phyloP scores from a whole-genome alignment of 768 basidiomycete species.

The Pleurotus platypus region DNA sequence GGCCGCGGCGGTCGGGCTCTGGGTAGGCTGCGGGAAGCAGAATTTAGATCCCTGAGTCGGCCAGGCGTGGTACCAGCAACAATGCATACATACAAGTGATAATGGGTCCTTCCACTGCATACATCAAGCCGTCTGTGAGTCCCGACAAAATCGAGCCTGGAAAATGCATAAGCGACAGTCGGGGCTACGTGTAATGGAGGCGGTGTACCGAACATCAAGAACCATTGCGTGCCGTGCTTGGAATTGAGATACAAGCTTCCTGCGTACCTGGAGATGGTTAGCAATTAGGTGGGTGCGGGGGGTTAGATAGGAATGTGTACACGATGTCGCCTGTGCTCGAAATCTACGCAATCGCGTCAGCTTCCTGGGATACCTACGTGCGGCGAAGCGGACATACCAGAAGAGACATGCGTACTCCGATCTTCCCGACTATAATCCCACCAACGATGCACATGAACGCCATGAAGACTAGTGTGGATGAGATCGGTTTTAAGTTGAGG shows the following conservation, averaged over 20 bases:
- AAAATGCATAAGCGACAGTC: neutral
- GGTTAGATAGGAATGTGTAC: slow-evolving; percentile 10
- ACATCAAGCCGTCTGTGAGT: slow-evolving; percentile 27
- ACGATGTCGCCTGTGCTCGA: slow-evolving; percentile 28
- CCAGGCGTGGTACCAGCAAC: no score
- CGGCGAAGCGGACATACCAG: slow-evolving; percentile 11
- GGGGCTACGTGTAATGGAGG: neutral
- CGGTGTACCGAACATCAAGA: slow-evolving; percentile 25
- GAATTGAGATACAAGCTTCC: slow-evolving; percentile 30
- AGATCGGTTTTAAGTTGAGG: no score
- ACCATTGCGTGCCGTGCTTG: slow-evolving; percentile 31
- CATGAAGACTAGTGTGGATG: slow-evolving; percentile 22
- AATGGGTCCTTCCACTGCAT: slow-evolving; percentile 28
- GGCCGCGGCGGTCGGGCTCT: slow-evolving; percentile 27
- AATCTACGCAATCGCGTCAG: slow-evolving; percentile 14
- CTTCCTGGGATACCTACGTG: no score
- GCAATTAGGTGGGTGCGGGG: neutral
- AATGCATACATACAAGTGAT: slow-evolving; percentile 19
- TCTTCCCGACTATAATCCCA: slow-evolving; percentile 28
- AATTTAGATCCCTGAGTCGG: no score
- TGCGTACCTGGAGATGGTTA: slow-evolving; percentile 19
- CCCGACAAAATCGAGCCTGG: slow-evolving; percentile 27
- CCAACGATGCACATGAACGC: slow-evolving; percentile 25
- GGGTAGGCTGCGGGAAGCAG: slow-evolving; percentile 21
- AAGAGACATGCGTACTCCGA: slow-evolving; percentile 23